Conservation (phyloP, 148 eudicot genomes). For the Limonium bicolor region DNA sequence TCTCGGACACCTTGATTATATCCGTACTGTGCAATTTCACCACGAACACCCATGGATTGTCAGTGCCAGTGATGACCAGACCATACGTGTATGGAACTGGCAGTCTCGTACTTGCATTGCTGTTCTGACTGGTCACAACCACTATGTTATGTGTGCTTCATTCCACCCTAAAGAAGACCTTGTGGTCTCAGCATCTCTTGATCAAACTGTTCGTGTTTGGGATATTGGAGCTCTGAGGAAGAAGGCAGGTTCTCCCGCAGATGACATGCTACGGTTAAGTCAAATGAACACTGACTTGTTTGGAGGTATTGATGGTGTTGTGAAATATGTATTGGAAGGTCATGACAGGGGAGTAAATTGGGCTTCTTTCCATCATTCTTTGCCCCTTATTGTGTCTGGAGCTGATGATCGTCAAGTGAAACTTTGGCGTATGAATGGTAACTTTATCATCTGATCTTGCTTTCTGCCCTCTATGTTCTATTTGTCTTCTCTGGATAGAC, state of each 20-base stretch:
- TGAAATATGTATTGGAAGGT: conserved; percentile 81
- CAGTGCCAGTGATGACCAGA: conserved; percentile 47
- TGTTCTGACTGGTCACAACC: conserved; percentile 75
- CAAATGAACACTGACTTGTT: conserved; percentile 88
- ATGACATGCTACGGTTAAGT: conserved; percentile 69
- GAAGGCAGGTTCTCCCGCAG: conserved; percentile 81
- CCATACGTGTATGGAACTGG: conserved; percentile 91
- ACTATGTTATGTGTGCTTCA: conserved; percentile 76
- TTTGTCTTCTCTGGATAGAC: too few species aligned
- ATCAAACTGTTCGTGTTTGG: conserved; percentile 89
- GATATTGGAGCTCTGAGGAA: conserved; percentile 80
- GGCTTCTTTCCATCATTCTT: conserved; percentile 91
- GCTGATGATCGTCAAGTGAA: conserved; percentile 84
- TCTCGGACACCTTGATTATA: conserved; percentile 48
- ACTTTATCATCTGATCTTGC: neutral
- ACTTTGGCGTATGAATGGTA: conserved; percentile 81
- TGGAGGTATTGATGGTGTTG: conserved; percentile 75
- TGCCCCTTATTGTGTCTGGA: conserved; percentile 61
- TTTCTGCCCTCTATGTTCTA: neutral
- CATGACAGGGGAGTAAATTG: conserved; percentile 98
- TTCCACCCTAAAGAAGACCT: conserved; percentile 96
- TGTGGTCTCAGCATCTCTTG: conserved; percentile 90
- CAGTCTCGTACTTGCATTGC: conserved; percentile 85
- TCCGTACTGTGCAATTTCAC: conserved; percentile 42
- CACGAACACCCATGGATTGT: conserved; percentile 42